Evolutionary conservation across 139 green algal genomes (phyloP).

Genomic region (Tetratostichococcus sp.): DNA sequence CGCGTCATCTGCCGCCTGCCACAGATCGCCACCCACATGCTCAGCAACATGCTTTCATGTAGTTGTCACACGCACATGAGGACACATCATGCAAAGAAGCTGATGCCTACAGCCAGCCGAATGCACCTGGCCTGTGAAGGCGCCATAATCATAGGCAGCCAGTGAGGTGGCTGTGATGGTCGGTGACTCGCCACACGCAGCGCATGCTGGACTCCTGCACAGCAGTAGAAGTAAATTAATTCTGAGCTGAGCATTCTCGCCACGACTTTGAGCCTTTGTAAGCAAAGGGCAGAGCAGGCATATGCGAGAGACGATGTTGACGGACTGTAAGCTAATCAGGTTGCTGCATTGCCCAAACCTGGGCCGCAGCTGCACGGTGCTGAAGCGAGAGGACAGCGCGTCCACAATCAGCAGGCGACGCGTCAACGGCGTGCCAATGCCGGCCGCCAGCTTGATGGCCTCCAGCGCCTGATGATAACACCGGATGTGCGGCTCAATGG

Average conservation of each 20-base stretch:
- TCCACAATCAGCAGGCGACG: conserved; percentile 74
- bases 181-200: conserved; percentile 53
- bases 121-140: conserved; percentile 58
- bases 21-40: too few species aligned
- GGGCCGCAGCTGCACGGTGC: conserved; percentile 63
- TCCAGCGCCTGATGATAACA: conserved; percentile 86
- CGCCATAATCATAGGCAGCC: conserved; percentile 66
- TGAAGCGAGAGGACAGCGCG: conserved; percentile 57
- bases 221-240: neutral
- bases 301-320: too few species aligned
- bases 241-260: neutral
- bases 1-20: conserved; percentile 39
- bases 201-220: conserved; percentile 41
- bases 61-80: too few species aligned
- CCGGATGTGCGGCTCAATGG: too few species aligned
- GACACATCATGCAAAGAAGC: too few species aligned
- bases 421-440: conserved; percentile 54
- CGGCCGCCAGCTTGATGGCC: conserved; percentile 80
- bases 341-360: too few species aligned
- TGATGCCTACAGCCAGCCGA: too few species aligned
- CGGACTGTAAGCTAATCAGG: too few species aligned
- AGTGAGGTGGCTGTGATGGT: conserved; percentile 50
- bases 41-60: too few species aligned
- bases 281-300: too few species aligned
- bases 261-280: too few species aligned